Percentiles rank a stretch among this genome's conserved stretches.
These are phyloP conservation scores for Linnemannia exigua DNA, from an alignment of 192 early-diverging fungal genomes.

Conservation along the genomic window DNA sequence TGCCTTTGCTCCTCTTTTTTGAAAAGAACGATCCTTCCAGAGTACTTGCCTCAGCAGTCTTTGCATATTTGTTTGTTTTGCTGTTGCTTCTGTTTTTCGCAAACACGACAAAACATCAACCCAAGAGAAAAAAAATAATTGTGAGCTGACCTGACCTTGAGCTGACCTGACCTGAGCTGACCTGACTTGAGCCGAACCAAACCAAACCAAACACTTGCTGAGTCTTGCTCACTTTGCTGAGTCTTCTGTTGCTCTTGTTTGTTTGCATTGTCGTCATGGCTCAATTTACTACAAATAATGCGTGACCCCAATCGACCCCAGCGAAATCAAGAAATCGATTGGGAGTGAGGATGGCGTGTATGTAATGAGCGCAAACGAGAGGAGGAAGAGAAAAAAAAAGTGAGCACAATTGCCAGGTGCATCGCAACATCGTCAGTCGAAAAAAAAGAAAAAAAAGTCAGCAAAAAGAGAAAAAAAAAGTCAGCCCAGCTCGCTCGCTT, in stretches of 20 bases:
- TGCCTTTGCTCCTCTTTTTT: background rate
- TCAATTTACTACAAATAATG: background rate
- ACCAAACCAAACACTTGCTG: no score
- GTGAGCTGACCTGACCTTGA: background rate
- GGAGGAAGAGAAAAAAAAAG: no score
- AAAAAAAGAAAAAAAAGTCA: no score
- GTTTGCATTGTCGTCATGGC: conserved; percentile 3
- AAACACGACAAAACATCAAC: background rate
- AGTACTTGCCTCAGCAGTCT: background rate
- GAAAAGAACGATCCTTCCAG: background rate
- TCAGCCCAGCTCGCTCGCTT: no score
- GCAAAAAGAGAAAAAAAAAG: no score
- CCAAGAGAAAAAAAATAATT: background rate
- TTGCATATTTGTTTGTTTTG: background rate
- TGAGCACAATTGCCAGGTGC: background rate
- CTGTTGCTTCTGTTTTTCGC: background rate
- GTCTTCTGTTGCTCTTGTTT: background rate
- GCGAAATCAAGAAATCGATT: background rate
- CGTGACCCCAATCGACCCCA: background rate
- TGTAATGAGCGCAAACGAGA: background rate
- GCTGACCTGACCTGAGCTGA: background rate
- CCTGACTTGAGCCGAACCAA: no score
- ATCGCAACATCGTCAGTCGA: background rate
- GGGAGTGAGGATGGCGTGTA: background rate
- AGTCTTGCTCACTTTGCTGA: no score